Evolutionary conservation across 257 asterid species (phyloP), one percentile per base, ranked within the genome.

Genomic region (Anisodus acutangulus): DNA sequence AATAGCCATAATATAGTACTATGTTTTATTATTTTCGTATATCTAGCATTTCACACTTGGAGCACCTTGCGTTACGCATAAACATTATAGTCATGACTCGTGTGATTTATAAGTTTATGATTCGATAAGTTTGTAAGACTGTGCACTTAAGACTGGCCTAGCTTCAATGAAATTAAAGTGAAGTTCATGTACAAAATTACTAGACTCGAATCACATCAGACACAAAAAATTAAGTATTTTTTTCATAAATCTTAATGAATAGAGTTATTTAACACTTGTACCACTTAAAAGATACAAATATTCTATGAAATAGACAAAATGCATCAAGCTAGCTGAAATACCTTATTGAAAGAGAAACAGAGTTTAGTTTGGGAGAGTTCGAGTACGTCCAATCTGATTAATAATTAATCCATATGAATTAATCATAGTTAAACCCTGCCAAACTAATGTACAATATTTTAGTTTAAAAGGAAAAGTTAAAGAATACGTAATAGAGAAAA

Each of bases 291-390:
- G 13, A 51, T 51, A 51, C 2, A 51, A 1, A 9, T 51, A 51
- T 51, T 51, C 13, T 3, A 9, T 2, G 55, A 51, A 51, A 51
- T 51, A 1, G 13, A 51, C 2, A 7, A 49, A 49, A 49, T 49
- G 1, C 1, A 49, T 49, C 10, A 0, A 49, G 10, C 54, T 49
- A 2, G 10, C 10, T 49, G 10, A 5, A 49, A 49, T 8, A 49
- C 54, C 0, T n/a, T n/a, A n/a, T n/a, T n/a, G n/a, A n/a, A n/a
- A 0, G 2, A 1, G 54, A 45, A 7, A 49, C 1, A 3, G 8
- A 39, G 43, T 39, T 39, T 39, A 39, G 59, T 54, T 11, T 54
- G 13, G n/a, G 60, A 3, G 60, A 55, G 19, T 55, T 55, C 5
- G 0, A 13, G 51, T 15, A 3, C 15, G 51, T 0, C 78, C 54